Evolutionary conservation across 225 moss, liverwort and hornwort species (phyloP).

Genomic region (Asterella californica): DNA sequence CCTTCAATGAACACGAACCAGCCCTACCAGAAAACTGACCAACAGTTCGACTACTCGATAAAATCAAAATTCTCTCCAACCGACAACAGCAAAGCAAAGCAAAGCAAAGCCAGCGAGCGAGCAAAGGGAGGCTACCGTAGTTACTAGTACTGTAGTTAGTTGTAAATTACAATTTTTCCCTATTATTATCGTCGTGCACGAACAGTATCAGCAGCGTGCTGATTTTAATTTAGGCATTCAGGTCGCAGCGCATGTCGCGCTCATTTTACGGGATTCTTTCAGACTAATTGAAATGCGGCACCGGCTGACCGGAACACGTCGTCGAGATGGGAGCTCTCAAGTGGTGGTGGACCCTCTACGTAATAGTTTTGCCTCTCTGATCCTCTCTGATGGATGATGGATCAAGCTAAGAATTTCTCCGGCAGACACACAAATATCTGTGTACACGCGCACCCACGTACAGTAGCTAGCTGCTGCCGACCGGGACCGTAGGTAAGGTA

Average conservation of each 20-base stretch:
- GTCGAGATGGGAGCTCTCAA: not conserved
- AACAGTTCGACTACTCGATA: not conserved
- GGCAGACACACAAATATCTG: not conserved
- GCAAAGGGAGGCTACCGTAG: too few relatives aligned
- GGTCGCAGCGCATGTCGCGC: not conserved
- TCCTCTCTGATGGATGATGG: not conserved
- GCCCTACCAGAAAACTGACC: not conserved
- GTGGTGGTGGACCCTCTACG: not conserved
- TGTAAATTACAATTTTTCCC: not conserved
- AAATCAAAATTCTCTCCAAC: not conserved
- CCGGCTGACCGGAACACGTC: not conserved
- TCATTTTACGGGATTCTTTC: not conserved
- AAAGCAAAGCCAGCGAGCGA: too few relatives aligned
- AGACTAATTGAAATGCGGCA: not conserved
- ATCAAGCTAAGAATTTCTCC: not conserved
- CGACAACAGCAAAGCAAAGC: not conserved
- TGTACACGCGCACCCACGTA: not conserved
- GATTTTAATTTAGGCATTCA: not conserved
- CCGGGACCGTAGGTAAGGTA: too few relatives aligned
- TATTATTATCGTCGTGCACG: too few relatives aligned
- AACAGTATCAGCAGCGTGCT: not conserved
- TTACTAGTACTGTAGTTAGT: not conserved
- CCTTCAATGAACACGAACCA: not conserved
- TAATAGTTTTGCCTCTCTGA: slow-evolving; percentile 4
- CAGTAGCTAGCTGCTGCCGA: not conserved